phyloP scores from a whole-genome alignment of 129 eudicot genomes.

The Flaveria linearis region DNA sequence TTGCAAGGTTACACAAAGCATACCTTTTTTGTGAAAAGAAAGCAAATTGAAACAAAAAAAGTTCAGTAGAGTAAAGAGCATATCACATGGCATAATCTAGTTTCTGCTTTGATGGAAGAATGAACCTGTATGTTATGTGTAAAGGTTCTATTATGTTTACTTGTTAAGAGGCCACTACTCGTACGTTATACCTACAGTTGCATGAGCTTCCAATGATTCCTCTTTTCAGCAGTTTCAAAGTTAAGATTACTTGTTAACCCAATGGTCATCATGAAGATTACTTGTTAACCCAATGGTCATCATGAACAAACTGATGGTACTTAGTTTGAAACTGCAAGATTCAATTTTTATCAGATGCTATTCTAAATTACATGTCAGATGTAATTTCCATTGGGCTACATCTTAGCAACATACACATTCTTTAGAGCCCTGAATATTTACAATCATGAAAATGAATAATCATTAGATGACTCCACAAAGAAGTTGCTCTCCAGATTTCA shows the following conservation, averaged over 20 bases:
- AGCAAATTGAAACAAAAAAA: background rate
- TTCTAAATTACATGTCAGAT: background rate
- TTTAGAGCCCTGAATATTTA: slow-evolving; percentile 2
- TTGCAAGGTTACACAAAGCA: slow-evolving; percentile 24
- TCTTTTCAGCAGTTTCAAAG: background rate
- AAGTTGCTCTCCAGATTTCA: background rate
- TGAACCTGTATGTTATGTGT: background rate
- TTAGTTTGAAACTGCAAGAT: background rate
- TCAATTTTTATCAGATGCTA: background rate
- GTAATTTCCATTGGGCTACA: background rate
- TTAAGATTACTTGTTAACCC: background rate
- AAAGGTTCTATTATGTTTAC: slow-evolving; percentile 3
- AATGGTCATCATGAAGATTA: background rate
- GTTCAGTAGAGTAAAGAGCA: background rate
- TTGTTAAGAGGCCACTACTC: background rate
- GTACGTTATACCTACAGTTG: background rate
- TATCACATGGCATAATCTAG: background rate
- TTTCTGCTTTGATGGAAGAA: background rate
- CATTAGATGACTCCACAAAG: slow-evolving; percentile 7
- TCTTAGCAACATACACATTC: slow-evolving; percentile 1
- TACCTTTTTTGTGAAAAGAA: background rate
- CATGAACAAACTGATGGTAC: background rate
- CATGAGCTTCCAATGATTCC: background rate
- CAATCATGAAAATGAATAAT: background rate
- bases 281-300: background rate